A percentile compares a stretch with the other conserved stretches of the same genome.
Evolutionary conservation across 2,329 filamentous ascomycete species (phyloP).

Genomic region (Pseudogymnoascus sp.): DNA sequence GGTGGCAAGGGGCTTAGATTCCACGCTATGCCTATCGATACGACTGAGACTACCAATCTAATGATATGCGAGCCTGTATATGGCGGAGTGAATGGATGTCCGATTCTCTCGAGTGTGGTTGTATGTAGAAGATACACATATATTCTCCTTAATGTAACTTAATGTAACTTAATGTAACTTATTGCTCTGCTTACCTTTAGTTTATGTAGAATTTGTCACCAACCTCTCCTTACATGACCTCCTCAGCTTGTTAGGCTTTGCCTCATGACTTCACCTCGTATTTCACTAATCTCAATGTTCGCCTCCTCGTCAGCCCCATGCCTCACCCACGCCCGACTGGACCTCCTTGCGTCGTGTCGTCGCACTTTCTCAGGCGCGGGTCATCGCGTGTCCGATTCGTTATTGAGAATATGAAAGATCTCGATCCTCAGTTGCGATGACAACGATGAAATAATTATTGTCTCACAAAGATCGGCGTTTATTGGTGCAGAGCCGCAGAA

Average conservation of each 20-base stretch:
- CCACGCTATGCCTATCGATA: too few relatives aligned
- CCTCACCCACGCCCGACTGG: neutral
- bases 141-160: neutral
- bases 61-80: too few relatives aligned
- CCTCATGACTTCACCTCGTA: neutral
- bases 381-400: neutral
- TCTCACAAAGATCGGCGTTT: neutral
- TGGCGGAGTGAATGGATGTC: too few relatives aligned
- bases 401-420: neutral
- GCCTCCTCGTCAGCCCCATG: neutral
- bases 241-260: neutral
- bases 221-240: neutral
- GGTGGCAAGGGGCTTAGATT: neutral
- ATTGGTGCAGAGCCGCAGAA: neutral
- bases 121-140: neutral
- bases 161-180: neutral
- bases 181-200: neutral
- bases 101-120: neutral
- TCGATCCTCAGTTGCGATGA: neutral
- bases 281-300: neutral
- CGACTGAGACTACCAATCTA: too few relatives aligned
- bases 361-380: neutral
- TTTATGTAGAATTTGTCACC: neutral
- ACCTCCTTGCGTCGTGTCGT: neutral
- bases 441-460: neutral